Percentiles rank a stretch among this genome's conserved stretches.
Conservation (phyloP, 1,284 basidiomycete genomes). For the Boletus sp. region DNA sequence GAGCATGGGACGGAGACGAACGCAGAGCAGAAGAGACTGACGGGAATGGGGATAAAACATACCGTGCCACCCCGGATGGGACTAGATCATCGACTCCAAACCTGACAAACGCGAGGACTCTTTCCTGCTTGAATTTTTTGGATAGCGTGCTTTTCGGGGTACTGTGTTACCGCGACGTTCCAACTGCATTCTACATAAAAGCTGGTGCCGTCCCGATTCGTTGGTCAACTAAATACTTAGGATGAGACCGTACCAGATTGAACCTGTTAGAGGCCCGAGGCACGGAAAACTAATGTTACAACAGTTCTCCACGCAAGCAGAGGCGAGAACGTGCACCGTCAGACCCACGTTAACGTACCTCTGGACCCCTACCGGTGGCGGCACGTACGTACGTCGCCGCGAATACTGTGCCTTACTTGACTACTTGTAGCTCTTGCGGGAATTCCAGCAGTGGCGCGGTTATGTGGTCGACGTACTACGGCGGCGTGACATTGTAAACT, state of each 20-base stretch:
- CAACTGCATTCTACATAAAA: no score
- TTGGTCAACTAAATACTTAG: no score
- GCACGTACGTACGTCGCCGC: conserved; percentile 12
- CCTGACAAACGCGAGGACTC: conserved; percentile 50
- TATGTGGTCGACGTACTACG: conserved; percentile 4
- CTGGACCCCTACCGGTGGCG: conserved; percentile 14
- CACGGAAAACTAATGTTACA: no score
- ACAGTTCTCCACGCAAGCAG: no score
- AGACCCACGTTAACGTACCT: conserved; percentile 9
- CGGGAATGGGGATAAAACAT: conserved; percentile 23
- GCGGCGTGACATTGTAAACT: neutral
- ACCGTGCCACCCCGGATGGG: conserved; percentile 70
- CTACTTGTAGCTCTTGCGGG: conserved; percentile 13
- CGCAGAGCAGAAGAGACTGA: no score
- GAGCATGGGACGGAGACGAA: neutral
- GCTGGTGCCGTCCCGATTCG: no score
- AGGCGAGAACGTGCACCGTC: no score
- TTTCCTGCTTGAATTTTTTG: no score
- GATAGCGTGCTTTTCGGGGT: no score
- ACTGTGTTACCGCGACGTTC: no score
- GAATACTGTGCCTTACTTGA: conserved; percentile 17
- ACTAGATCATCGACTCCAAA: conserved; percentile 60
- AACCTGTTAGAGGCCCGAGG: no score
- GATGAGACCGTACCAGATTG: no score
- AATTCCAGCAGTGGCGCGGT: conserved; percentile 16